Conservation (phyloP, 495 filamentous ascomycete genomes). For the Neurospora intermedia region DNA sequence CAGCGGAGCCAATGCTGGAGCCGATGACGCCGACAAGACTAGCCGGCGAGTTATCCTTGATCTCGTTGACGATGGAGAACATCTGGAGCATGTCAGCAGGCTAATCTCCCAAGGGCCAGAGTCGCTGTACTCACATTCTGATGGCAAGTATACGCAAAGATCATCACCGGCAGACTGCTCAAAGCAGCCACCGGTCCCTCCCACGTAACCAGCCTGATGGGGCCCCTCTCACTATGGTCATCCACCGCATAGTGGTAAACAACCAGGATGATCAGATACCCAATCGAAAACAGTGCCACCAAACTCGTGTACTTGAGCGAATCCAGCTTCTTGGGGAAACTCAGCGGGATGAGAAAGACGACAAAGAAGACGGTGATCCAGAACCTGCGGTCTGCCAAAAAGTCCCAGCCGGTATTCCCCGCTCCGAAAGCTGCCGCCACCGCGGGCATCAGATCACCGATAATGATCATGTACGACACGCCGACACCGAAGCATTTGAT, state of each 20-base stretch:
- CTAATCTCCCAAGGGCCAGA: not conserved
- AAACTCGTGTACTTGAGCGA: conserved; percentile 96
- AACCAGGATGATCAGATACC: conserved; percentile 83
- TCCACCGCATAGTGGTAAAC: conserved; percentile 85
- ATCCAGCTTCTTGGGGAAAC: conserved; percentile 81
- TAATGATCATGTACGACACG: conserved; percentile 95
- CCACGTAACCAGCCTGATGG: conserved; percentile 64
- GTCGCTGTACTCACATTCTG: conserved; percentile 60
- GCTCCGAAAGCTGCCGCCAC: conserved; percentile 64
- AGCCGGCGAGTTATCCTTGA: conserved; percentile 65
- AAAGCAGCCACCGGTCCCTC: conserved; percentile 67
- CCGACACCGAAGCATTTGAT: conserved; percentile 98
- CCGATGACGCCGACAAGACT: conserved; percentile 72
- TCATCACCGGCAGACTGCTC: conserved; percentile 83
- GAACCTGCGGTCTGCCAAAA: conserved; percentile 80
- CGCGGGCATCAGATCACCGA: conserved; percentile 95
- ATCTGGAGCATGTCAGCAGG: conserved; percentile 47
- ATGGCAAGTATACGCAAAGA: conserved; percentile 98
- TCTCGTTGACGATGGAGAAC: conserved; percentile 97
- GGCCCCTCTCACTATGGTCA: conserved; percentile 57
- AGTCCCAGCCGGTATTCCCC: conserved; percentile 47
- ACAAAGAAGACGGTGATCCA: conserved; percentile 98
- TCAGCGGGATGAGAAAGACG: conserved; percentile 87
- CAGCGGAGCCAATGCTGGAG: conserved; percentile 72
- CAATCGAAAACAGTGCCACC: conserved; percentile 83